phyloP scores from a whole-genome alignment of 441 rosid genomes.

The Theobroma grandiflorum region DNA sequence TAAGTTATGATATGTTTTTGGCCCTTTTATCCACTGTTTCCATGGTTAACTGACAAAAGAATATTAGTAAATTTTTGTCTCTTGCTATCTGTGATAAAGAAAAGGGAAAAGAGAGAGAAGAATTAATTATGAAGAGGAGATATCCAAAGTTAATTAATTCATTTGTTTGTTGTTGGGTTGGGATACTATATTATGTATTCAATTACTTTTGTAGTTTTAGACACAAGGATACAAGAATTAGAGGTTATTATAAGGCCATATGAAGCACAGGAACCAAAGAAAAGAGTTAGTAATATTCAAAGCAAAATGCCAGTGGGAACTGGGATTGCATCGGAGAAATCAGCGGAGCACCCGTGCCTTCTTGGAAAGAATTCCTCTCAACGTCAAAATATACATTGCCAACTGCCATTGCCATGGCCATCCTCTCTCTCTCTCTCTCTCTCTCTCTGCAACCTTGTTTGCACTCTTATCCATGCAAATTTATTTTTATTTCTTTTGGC shows the following conservation, averaged over 20 bases:
- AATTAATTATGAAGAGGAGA: not conserved
- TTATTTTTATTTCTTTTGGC: not conserved
- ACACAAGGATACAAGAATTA: not conserved
- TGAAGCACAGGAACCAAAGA: conserved; percentile 19
- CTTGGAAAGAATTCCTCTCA: conserved; percentile 30
- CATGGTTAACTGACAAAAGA: not conserved
- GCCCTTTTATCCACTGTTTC: not conserved
- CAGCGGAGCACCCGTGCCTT: conserved; percentile 62
- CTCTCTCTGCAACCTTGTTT: not conserved
- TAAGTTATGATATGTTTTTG: not conserved
- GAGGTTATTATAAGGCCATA: conserved; percentile 11
- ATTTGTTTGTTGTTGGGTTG: conserved; percentile 12
- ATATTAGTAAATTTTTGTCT: not conserved
- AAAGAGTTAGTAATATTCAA: not conserved
- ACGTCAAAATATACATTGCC: not conserved
- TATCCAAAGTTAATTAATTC: not conserved
- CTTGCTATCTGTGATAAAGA: not conserved
- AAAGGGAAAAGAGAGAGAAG: not conserved
- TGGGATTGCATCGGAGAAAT: conserved; percentile 61
- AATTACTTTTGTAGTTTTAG: not conserved
- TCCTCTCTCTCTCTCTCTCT: too few relatives aligned
- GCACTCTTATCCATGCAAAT: conserved; percentile 31
- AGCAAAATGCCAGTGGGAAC: conserved; percentile 30
- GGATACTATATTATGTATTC: not conserved
- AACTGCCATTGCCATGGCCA: not conserved